Evolutionary conservation across 495 filamentous ascomycete genomes (phyloP).

Genomic region (Xylaria castorea): DNA sequence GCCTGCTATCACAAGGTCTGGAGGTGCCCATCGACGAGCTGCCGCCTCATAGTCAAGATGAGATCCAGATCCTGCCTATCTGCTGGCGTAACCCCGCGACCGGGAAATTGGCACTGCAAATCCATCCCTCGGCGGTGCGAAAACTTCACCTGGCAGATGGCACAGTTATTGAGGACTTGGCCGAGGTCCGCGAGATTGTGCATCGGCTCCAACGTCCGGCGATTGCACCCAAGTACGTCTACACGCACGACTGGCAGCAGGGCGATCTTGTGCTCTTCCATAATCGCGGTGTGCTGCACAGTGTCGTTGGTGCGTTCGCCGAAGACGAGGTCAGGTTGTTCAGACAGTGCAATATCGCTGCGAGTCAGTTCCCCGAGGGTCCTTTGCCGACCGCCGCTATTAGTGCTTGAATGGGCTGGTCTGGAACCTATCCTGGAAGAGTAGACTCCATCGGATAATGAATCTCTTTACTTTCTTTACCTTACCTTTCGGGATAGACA

Average conservation of each 20-base stretch:
- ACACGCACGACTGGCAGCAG: slow-evolving; percentile 76
- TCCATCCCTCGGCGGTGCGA: slow-evolving; percentile 71
- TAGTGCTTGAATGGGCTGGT: not conserved
- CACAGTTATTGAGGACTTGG: slow-evolving; percentile 68
- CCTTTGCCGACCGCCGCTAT: slow-evolving; percentile 34
- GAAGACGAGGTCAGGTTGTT: slow-evolving; percentile 74
- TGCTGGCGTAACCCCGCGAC: slow-evolving; percentile 75
- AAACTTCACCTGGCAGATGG: slow-evolving; percentile 69
- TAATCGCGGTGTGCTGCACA: slow-evolving; percentile 74
- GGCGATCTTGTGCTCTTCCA: slow-evolving; percentile 77
- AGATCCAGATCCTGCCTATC: slow-evolving; percentile 74
- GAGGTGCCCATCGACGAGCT: slow-evolving; percentile 64
- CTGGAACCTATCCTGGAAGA: not conserved
- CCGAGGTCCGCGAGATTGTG: slow-evolving; percentile 68
- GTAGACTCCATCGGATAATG: not conserved
- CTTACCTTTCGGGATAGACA: not conserved
- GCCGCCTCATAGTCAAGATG: slow-evolving; percentile 65
- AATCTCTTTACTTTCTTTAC: not conserved
- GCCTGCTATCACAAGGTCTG: slow-evolving; percentile 65
- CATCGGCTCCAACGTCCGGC: slow-evolving; percentile 73
- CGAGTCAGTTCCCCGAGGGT: slow-evolving; percentile 59
- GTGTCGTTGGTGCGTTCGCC: slow-evolving; percentile 74
- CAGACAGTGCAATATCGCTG: slow-evolving; percentile 77
- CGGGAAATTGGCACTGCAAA: slow-evolving; percentile 69
- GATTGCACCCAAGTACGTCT: slow-evolving; percentile 70